Evolutionary conservation across 73 alveolate genomes (phyloP).

Genomic region (Blepharisma japonicum): DNA sequence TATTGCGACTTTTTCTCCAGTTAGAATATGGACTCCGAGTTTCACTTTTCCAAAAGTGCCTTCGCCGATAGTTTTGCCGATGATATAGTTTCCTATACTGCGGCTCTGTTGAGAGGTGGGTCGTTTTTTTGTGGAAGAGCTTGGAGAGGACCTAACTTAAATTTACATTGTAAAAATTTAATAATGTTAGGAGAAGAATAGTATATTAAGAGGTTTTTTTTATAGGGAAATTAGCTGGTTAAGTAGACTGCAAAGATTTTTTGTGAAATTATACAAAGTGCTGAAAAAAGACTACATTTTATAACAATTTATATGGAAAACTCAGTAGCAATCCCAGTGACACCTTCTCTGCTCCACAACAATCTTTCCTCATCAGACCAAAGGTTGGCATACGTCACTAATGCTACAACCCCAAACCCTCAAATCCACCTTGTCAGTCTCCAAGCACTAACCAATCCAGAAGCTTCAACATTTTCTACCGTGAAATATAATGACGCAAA

Average conservation of each 20-base stretch:
- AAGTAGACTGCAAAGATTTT: no score
- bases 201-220: no score
- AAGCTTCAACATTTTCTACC: neutral
- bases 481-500: conserved; percentile 18
- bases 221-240: no score
- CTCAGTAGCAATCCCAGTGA: neutral
- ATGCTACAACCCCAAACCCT: conserved; percentile 11
- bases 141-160: no score
- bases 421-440: neutral
- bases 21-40: conserved; percentile 42
- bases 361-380: conserved; percentile 11
- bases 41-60: conserved; percentile 65
- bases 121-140: no score
- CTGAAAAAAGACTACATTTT: no score
- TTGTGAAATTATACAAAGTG: no score
- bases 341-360: conserved; percentile 20
- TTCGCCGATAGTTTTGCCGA: conserved; percentile 48
- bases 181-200: no score
- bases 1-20: conserved; percentile 56
- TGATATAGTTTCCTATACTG: conserved; percentile 36
- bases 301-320: no score
- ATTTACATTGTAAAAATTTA: no score
- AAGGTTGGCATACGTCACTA: conserved; percentile 25
- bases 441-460: neutral
- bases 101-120: neutral